Base-by-base conservation (phyloP, 1,284 basidiomycete species). In the Bjerkandera adusta region DNA sequence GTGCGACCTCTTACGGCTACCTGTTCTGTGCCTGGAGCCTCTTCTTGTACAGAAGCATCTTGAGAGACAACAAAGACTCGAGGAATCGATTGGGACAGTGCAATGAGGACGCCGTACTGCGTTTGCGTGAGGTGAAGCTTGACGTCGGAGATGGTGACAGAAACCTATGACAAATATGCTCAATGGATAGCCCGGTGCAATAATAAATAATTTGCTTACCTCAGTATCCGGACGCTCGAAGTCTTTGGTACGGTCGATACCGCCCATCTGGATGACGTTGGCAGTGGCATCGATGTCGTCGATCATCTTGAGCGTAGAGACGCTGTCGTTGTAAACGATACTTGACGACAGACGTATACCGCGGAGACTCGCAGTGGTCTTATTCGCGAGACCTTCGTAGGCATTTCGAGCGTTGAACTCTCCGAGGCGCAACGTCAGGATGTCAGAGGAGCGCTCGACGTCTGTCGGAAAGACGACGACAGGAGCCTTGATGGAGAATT, bases 401-500 rank as follows among this genome's bases (percentile, higher is more conserved):
- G 73, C 70, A 66, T 99, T 99, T 50, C 76, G 80, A 24, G 92
- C 93, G 29, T 76, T 77, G 44, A 99, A 88, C 67, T 97, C 92
- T 48, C 97, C 97, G 0, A 99, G 79, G 43, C 89, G 81, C 67
- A 97, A 79, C 3, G 87, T 78, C 40, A 99, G 73, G 24, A 77
- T 72, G 64, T 98, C 91, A 2, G 69, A 68, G 5, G 85, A 85
- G 6, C 62, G 67, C 13, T 75, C 64, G 3, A 87, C 76, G 58
- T 91, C 77, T 10, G 83, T 79, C 4, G 97, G 96, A 57, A 99
- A 85, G 16, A 97, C 75, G 34, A 99, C 69, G 56, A 99, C 97
- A 0, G 97, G 97, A 0, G 95, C 90, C 68, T 93, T 92, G 64
- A 99, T 76, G 30, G 87, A 82, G 22, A 99, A 66, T 52, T 96